Base-by-base conservation (phyloP, 371 early-diverging fungal genomes). In the Rhizomucor miehei region DNA sequence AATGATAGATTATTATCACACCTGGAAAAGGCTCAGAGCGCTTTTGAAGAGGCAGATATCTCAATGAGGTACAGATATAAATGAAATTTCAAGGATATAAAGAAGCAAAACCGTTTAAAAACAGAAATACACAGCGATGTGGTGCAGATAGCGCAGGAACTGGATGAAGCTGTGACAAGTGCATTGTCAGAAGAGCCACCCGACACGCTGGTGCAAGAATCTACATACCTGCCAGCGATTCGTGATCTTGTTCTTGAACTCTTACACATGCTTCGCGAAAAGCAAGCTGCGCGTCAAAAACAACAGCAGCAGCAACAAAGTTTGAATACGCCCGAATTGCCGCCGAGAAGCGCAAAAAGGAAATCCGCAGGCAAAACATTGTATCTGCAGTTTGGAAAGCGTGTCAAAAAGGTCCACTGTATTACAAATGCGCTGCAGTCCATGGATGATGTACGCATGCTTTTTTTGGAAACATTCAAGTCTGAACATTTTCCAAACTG, bases 211-310 rank as follows among this genome's bases (percentile, higher is more conserved):
- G n/a, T n/a, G n/a, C n/a, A n/a, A n/a, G n/a, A n/a, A n/a, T n/a
- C n/a, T n/a, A n/a, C 29, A 8, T 29, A 29, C 45, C 40, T 85
- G 19, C 82, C 86, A 16, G 54, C 63, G 3, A 83, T 85, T 43
- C 75, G 78, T 34, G 79, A 81, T 36, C 66, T 71, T 24, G 81
- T 85, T 51, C 64, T 85, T 37, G 62, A 56, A 35, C 56, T 85
- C 19, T 54, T 85, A 10, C 79, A 81, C 44, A 75, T 77, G 2
- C 57, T 85, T 19, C 82, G 81, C 49, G 61, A 52, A 21, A 83
- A 82, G 40, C 83, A 85, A 55, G 71, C 72, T n/a, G n/a, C n/a
- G n/a, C n/a, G n/a, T n/a, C n/a, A n/a, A n/a, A n/a, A n/a, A n/a
- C n/a, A n/a, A n/a, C n/a, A n/a, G n/a, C n/a, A n/a, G n/a, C n/a